Percentiles rank a stretch among this genome's conserved stretches.
Evolutionary conservation across 2,329 filamentous ascomycete genomes (phyloP).

Genomic region (Neonectria neomacrospora): DNA sequence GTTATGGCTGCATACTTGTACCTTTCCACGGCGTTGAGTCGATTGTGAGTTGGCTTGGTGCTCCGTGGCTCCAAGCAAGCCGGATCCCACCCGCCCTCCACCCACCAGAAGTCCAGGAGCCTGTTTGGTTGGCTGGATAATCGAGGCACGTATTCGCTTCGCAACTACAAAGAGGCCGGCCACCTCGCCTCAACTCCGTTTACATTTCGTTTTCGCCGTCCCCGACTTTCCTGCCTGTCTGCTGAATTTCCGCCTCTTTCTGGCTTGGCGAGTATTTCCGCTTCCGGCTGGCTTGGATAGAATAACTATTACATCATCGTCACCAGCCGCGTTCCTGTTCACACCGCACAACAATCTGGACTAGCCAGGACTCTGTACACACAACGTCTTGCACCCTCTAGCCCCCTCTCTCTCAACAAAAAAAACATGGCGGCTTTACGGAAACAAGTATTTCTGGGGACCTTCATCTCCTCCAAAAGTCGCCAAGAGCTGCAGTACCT

Average conservation of each 20-base stretch:
- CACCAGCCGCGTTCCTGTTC: background rate
- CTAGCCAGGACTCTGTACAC: background rate
- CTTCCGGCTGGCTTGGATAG: background rate
- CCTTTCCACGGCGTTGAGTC: background rate
- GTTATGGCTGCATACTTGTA: background rate
- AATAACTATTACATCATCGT: background rate
- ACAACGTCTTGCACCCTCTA: too few relatives aligned
- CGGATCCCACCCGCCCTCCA: background rate
- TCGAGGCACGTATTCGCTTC: background rate
- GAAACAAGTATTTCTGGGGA: constrained; percentile 64
- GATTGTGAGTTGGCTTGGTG: background rate
- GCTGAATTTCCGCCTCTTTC: background rate
- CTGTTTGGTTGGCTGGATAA: background rate
- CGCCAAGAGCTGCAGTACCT: constrained; percentile 62
- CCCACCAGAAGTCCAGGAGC: background rate
- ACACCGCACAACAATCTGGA: background rate
- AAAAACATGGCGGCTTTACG: constrained; percentile 35
- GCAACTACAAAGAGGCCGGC: constrained; percentile 8
- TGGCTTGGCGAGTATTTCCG: background rate
- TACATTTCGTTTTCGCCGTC: background rate
- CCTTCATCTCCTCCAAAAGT: constrained; percentile 64
- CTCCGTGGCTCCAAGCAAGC: background rate
- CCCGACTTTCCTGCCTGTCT: background rate
- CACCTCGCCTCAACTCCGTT: background rate
- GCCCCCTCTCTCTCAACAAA: background rate